Base-by-base conservation (phyloP, 2,329 filamentous ascomycete genomes). In the Cladosporium austrohemisphaericum region DNA sequence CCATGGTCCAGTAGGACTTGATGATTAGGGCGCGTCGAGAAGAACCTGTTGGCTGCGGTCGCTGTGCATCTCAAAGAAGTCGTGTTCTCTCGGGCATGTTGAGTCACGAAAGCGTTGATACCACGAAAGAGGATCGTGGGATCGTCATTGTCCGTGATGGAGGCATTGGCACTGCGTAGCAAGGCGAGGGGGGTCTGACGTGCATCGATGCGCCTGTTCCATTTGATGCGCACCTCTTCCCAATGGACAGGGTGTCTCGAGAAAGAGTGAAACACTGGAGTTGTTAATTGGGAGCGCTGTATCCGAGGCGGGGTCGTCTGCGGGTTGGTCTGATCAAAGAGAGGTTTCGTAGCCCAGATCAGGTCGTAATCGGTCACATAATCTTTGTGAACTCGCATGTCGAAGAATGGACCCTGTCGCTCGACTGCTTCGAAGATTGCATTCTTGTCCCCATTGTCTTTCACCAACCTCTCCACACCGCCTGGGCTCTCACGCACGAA, bases 301-400 rank as follows among this genome's bases (percentile, higher is more conserved):
- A n/a, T n/a, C n/a, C n/a, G n/a, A n/a, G n/a, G n/a, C n/a, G n/a
- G n/a, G n/a, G n/a, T n/a, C n/a, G n/a, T n/a, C n/a, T n/a, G n/a
- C n/a, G n/a, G n/a, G n/a, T 16, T 45, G 11, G 11, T 5, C n/a
- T 33, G 23, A 19, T 25, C 8, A 2, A 53, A 50, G 7, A 56
- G 11, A 3, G 37, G 46, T 0, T 13, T 16, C 8, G 48, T 43
- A 14, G 53, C 52, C 55, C 57, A 59, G 35, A 56, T 54, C 9
- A 54, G 26, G 29, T 50, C 44, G 19, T 47, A 43, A 29, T 57
- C 57, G 1, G 54, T 51, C 6, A 51, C 54, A 43, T 49, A 59
- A 4, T 14, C 7, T 2, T 5, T 9, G 1, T 4, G 25, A 2
- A 0, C 14, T 2, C 6, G 3, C 22, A 41, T 4, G 2, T 19